A percentile compares a stretch with the other conserved stretches of the same genome.
These are phyloP conservation scores for Schwanniomyces vanrijiae DNA, from an alignment of 805 yeast genomes.

Conservation along the genomic window DNA sequence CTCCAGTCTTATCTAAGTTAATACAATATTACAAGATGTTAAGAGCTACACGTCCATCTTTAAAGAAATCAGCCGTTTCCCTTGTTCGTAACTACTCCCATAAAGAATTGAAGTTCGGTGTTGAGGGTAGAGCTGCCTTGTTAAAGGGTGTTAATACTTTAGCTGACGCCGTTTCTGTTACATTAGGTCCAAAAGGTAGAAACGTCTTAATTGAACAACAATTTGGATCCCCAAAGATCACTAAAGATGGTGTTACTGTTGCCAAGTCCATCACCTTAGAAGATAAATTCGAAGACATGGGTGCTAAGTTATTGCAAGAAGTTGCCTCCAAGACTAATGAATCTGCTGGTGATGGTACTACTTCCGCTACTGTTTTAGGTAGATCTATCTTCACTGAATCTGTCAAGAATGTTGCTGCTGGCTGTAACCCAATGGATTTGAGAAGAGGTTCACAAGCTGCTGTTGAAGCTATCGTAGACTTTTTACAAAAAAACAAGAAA, in stretches of 20 bases:
- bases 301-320: slow-evolving; percentile 92
- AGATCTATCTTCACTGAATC: slow-evolving; percentile 94
- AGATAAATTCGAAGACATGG: slow-evolving; percentile 94
- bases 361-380: slow-evolving; percentile 95
- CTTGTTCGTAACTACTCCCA: slow-evolving; percentile 59
- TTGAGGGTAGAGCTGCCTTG: slow-evolving; percentile 94
- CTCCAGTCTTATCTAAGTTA: neutral
- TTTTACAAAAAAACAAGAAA: slow-evolving; percentile 80
- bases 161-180: slow-evolving; percentile 95
- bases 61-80: slow-evolving; percentile 37
- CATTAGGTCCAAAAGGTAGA: slow-evolving; percentile 97
- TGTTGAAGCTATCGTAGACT: slow-evolving; percentile 87
- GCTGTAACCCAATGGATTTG: slow-evolving; percentile 97
- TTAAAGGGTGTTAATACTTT: slow-evolving; percentile 91
- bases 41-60: slow-evolving; percentile 47
- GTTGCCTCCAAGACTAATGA: slow-evolving; percentile 97
- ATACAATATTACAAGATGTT: slow-evolving; percentile 34
- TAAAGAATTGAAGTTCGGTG: slow-evolving; percentile 95
- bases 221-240: slow-evolving; percentile 95
- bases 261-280: slow-evolving; percentile 80
- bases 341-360: slow-evolving; percentile 98
- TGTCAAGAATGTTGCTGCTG: slow-evolving; percentile 96
- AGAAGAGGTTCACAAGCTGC: slow-evolving; percentile 98
- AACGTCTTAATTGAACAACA: slow-evolving; percentile 95
- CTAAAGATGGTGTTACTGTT: slow-evolving; percentile 98